phyloP scores from a whole-genome alignment of 345 rosid species.

The Crucihimalaya himalaica region DNA sequence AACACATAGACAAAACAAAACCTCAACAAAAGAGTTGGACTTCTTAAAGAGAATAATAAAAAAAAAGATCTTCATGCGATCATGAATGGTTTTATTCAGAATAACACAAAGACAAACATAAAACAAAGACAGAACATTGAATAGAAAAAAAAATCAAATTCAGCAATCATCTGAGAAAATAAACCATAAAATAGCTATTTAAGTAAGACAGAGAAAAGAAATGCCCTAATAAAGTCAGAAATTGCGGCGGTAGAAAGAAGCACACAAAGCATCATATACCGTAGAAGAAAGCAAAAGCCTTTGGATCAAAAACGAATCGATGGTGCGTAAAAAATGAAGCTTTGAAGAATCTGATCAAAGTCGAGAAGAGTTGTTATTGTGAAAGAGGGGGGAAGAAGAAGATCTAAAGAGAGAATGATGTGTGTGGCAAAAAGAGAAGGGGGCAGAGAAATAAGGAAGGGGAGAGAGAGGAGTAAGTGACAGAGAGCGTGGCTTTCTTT shows the following conservation, averaged over 20 bases:
- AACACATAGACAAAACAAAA: not conserved
- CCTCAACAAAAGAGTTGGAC: not conserved
- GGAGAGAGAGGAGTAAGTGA: slow-evolving; percentile 20
- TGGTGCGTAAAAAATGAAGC: not conserved
- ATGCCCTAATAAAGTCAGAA: slow-evolving; percentile 19
- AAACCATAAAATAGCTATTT: not conserved
- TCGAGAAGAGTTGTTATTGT: not conserved
- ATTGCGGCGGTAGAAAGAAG: slow-evolving; percentile 25
- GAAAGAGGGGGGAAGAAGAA: not conserved
- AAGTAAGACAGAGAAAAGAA: not conserved
- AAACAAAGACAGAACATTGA: not conserved
- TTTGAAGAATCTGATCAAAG: not conserved
- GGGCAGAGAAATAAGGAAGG: slow-evolving; percentile 15
- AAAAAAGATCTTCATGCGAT: not conserved
- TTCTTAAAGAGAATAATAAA: not conserved
- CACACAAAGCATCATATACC: slow-evolving; percentile 22
- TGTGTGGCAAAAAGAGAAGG: not conserved
- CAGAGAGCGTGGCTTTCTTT: slow-evolving; percentile 43
- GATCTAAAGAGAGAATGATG: slow-evolving; percentile 19
- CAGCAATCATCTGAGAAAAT: slow-evolving; percentile 3
- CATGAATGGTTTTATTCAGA: slow-evolving; percentile 1
- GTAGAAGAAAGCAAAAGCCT: slow-evolving; percentile 12
- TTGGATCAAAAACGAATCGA: slow-evolving; percentile 2
- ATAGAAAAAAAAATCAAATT: not conserved
- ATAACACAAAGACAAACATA: not conserved